These are phyloP conservation scores for Fraxinus latifolia DNA, from an alignment of 305 asterid genomes.

Conservation along the genomic window DNA sequence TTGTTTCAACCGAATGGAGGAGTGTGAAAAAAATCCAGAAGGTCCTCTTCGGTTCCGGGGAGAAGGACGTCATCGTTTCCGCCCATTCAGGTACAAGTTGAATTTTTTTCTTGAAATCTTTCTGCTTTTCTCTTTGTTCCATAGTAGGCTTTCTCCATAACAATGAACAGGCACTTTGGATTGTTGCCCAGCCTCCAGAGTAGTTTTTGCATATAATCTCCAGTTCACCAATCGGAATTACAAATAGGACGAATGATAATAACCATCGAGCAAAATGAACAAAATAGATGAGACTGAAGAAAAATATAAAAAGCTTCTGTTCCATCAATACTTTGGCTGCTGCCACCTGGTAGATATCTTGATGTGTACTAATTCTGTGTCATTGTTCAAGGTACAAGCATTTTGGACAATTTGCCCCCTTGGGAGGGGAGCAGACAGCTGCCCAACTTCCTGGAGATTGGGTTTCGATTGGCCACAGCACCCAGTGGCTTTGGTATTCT, in stretches of 20 bases:
- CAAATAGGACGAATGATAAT: background rate
- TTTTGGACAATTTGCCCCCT: conserved; percentile 93
- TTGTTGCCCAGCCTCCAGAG: background rate
- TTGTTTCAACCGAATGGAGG: conserved; percentile 90
- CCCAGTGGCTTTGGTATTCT: conserved; percentile 98
- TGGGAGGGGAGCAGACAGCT: conserved; percentile 97
- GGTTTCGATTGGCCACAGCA: conserved; percentile 88
- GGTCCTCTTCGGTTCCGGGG: conserved; percentile 95
- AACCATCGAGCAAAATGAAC: background rate
- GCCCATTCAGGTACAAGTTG: conserved; percentile 69
- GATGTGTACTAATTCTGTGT: background rate
- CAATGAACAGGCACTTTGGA: background rate
- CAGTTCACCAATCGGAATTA: background rate
- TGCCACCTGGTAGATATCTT: background rate
- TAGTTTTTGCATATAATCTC: background rate
- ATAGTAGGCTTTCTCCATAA: background rate
- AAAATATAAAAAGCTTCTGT: background rate
- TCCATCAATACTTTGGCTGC: background rate
- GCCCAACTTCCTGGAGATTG: conserved; percentile 98
- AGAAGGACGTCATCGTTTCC: conserved; percentile 94
- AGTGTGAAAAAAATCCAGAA: conserved; percentile 79
- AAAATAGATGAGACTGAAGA: background rate
- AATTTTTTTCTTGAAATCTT: background rate
- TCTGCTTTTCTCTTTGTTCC: background rate
- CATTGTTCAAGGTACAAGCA: conserved; percentile 71